Conservation (phyloP, 2,329 filamentous ascomycete genomes). For the Pseudocercospora eumusae region DNA sequence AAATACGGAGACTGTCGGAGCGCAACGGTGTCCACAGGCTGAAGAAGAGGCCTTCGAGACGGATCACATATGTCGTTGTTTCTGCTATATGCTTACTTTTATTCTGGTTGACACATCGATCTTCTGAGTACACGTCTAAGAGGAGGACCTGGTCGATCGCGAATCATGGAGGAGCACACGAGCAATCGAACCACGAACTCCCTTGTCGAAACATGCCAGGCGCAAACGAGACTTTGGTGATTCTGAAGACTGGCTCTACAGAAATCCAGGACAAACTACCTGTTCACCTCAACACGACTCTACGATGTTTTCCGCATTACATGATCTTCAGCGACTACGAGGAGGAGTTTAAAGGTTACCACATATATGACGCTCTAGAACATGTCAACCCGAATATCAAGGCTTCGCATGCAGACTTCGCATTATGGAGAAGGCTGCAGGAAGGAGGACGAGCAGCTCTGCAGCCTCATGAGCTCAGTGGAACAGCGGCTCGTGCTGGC, state of each 20-base stretch:
- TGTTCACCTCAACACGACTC: slow-evolving; percentile 40
- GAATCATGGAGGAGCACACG: not conserved
- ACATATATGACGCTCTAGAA: slow-evolving; percentile 38
- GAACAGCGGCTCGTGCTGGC: slow-evolving; percentile 18
- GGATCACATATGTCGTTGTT: not conserved
- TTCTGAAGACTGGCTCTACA: slow-evolving; percentile 46
- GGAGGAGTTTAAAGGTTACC: slow-evolving; percentile 39
- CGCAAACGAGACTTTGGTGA: slow-evolving; percentile 55
- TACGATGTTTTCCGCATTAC: slow-evolving; percentile 40
- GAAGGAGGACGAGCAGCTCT: slow-evolving; percentile 25
- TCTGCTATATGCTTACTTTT: slow-evolving; percentile 1
- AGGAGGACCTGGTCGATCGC: not conserved
- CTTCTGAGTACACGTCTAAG: not conserved
- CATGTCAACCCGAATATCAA: slow-evolving; percentile 25
- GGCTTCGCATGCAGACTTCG: slow-evolving; percentile 31
- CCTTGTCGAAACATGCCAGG: slow-evolving; percentile 32
- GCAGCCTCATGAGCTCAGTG: slow-evolving; percentile 28
- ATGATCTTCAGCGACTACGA: slow-evolving; percentile 45
- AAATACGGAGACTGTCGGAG: not conserved
- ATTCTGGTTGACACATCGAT: slow-evolving; percentile 2
- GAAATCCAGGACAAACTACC: slow-evolving; percentile 38
- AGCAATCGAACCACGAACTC: slow-evolving; percentile 2
- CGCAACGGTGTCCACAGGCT: not conserved
- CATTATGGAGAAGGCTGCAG: slow-evolving; percentile 28
- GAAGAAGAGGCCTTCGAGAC: not conserved